Evolutionary conservation across 148 eudicot species (phyloP), one percentile per base, ranked within the genome.

Genomic region (Persicaria maculosa): DNA sequence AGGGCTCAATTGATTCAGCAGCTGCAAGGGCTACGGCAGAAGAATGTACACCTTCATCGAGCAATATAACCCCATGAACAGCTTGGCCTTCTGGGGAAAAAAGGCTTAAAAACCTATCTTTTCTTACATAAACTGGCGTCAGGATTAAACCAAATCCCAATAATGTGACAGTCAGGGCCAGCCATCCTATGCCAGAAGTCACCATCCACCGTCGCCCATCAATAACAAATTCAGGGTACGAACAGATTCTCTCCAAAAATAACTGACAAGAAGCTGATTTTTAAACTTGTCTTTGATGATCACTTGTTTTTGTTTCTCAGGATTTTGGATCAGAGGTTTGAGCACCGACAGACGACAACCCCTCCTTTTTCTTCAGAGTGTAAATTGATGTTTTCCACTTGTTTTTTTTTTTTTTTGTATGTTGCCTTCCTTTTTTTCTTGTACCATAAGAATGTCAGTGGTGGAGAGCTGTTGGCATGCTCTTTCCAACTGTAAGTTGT

Each of bases 1-100:
- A 75, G 85, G 83, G 88, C 87, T 47, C 90, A 90, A 75, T 79
- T 88, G 62, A 71, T 89, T 85, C 93, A 91, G 81, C 78, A 79
- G 65, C 84, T 74, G 74, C 78, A 85, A 84, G 82, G 77, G 79
- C 52, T 55, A 73, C 69, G 74, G 77, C 76, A 77, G 74, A 83
- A 72, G 31, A 59, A 59, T 22, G 40, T 20, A 20, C 43, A 22
- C 7, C 36, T 22, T 59, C 4, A 20, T 19, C 40, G 36, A 11
- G 14, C 65, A 59, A 59, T 59, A 3, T 59, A 17, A 8, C 8
- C 9, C 1, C 65, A 20, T 7, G 65, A 22, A 48, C 12, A 48
- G 52, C 52, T 48, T 48, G 11, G 52, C 15, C 52, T 48, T 31
- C 40, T 31, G 40, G 3, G 40, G 40, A 10, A 12, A 20, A 58